Evolutionary conservation across 2,329 filamentous ascomycete genomes (phyloP), one percentile per base, ranked within the genome.

Genomic region (Hortaea sp.): DNA sequence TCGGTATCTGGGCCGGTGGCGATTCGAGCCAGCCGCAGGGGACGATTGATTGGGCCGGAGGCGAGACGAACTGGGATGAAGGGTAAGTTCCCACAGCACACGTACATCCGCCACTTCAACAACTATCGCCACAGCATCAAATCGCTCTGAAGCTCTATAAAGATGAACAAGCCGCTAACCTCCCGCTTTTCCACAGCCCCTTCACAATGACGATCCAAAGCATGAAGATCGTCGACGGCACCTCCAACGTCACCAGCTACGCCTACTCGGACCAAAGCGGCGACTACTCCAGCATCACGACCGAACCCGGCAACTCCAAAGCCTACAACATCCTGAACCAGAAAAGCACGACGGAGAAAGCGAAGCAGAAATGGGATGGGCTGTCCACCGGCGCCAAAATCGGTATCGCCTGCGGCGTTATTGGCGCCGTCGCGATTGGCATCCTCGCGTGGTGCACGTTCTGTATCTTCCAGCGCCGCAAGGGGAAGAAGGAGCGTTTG

Each of bases 1-100:
- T 86, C 12, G 82, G 82, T 45, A 81, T 84, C 54, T 98, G 92
- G 92, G 82, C 88, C 45, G 92, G 88, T 60, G 92, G 92, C 54
- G 92, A 95, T 65, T 69, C 86, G 1, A 83, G 79, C 75, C 76
- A 73, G 39, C 64, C 58, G n/a, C 47, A 51, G n/a, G 65, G 63
- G n/a, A 65, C 61, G 0, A 50, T 61, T n/a, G 55, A 60, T 10
- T 67, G 65, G 65, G 64, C 65, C 32, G 65, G 65, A 34, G 65
- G 65, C 13, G 47, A 56, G 20, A 57, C 61, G 1, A 55, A 64
- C 43, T 67, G 59, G 50, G 46, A 50, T 29, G 46, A 63, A 41
- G 63, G 55, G 46, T 62, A 43, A 51, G 59, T 50, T 20, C 2
- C 20, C 20, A 20, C 20, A 20, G 20, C 20, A 20, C 20, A 20